Evolutionary conservation across 768 basidiomycete genomes (phyloP).

Genomic region (Rhizopogon salebrosus): DNA sequence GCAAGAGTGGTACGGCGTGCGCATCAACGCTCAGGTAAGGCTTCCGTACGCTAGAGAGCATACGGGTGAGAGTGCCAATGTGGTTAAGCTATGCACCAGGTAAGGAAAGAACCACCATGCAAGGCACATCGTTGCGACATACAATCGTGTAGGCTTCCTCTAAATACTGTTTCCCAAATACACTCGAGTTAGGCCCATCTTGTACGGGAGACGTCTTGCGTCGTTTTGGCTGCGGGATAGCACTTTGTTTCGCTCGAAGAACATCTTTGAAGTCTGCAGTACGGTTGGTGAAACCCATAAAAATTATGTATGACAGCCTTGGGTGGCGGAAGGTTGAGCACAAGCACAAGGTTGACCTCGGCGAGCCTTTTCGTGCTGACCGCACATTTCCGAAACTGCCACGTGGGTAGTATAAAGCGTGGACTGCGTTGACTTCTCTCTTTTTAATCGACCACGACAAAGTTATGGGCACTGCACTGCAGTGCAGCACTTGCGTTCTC

Average conservation of each 20-base stretch:
- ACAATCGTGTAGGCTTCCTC: constrained; percentile 74
- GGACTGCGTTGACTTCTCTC: constrained; percentile 4
- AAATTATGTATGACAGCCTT: constrained; percentile 2
- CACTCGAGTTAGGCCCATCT: constrained; percentile 32
- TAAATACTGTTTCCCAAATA: constrained; percentile 62
- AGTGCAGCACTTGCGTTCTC: constrained; percentile 1
- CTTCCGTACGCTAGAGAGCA: constrained; percentile 73
- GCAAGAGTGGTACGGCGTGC: constrained; percentile 43
- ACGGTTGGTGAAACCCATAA: constrained; percentile 55
- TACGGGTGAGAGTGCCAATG: constrained; percentile 61
- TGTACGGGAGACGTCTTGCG: constrained; percentile 38
- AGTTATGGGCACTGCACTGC: constrained; percentile 15
- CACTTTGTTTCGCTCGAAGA: constrained; percentile 42
- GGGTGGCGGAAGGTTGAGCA: constrained; percentile 1
- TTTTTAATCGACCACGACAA: constrained; percentile 18
- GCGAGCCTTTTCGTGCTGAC: neutral
- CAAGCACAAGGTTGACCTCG: neutral
- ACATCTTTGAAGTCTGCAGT: constrained; percentile 58
- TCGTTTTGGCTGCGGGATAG: constrained; percentile 42
- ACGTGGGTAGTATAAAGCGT: constrained; percentile 19
- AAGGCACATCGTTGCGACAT: constrained; percentile 10
- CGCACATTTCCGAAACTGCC: constrained; percentile 4
- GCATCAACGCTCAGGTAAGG: constrained; percentile 84
- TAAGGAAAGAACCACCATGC: neutral
- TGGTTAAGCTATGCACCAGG: constrained; percentile 54